phyloP scores from a whole-genome alignment of 441 rosid genomes.

The Daphne laureola region DNA sequence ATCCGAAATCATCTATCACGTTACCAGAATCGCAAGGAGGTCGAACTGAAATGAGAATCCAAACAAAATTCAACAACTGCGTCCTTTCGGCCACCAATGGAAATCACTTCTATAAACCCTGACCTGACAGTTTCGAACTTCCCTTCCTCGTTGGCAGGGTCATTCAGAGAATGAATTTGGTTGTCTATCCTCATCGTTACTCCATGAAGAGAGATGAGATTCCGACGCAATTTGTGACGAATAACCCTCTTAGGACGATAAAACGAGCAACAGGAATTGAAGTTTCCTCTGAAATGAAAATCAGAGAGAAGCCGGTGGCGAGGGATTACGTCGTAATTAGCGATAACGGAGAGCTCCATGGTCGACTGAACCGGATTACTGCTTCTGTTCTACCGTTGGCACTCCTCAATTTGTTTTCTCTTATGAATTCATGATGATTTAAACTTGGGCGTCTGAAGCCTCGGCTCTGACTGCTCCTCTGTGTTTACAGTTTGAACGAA shows the following conservation, averaged over 20 bases:
- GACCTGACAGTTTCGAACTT: slow-evolving; percentile 7
- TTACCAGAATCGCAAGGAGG: slow-evolving; percentile 76
- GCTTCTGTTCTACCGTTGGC: neutral
- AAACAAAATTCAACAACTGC: slow-evolving; percentile 67
- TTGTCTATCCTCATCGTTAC: slow-evolving; percentile 23
- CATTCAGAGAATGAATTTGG: slow-evolving; percentile 16
- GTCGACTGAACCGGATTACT: slow-evolving; percentile 17
- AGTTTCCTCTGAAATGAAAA: slow-evolving; percentile 20
- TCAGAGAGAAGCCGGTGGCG: slow-evolving; percentile 17
- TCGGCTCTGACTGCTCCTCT: no score
- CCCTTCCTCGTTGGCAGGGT: slow-evolving; percentile 8
- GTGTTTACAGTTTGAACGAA: no score
- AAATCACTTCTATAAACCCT: slow-evolving; percentile 52
- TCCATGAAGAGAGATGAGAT: slow-evolving; percentile 14
- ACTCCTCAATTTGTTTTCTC: no score
- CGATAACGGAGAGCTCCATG: slow-evolving; percentile 31
- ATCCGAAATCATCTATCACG: neutral
- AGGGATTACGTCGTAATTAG: slow-evolving; percentile 20
- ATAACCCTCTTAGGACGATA: slow-evolving; percentile 12
- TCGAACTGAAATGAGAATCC: slow-evolving; percentile 53
- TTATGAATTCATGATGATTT: no score
- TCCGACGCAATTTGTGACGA: slow-evolving; percentile 12
- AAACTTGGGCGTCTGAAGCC: no score
- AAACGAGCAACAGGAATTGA: slow-evolving; percentile 15
- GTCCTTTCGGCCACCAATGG: slow-evolving; percentile 78